Percentiles rank a stretch among this genome's conserved stretches.
Evolutionary conservation across 768 basidiomycete species (phyloP).

Genomic region (Russula emetica): DNA sequence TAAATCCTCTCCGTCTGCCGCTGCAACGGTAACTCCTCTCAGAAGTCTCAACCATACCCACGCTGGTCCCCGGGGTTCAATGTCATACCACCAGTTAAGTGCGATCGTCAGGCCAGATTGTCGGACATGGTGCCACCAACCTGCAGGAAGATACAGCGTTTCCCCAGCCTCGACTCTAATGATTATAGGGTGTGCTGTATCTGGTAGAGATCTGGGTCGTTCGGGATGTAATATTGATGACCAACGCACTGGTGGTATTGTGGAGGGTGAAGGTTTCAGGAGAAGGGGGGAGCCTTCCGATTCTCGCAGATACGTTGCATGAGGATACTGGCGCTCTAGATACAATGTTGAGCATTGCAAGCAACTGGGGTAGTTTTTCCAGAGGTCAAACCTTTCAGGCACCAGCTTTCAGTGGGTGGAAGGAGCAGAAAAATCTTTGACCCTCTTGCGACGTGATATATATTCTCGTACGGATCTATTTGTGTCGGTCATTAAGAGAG

Average conservation of each 20-base stretch:
- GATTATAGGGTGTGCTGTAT: conserved; percentile 57
- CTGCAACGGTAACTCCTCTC: conserved; percentile 33
- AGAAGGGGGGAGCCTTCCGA: conserved; percentile 36
- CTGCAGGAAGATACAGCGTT: conserved; percentile 82
- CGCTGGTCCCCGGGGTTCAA: conserved; percentile 63
- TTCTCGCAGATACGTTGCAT: conserved; percentile 50
- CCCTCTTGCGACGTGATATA: conserved; percentile 84
- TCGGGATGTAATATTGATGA: conserved; percentile 66
- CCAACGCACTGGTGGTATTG: conserved; percentile 65
- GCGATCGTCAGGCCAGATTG: conserved; percentile 67
- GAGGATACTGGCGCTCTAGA: conserved; percentile 58
- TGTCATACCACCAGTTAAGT: conserved; percentile 88
- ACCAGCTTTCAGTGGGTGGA: conserved; percentile 87
- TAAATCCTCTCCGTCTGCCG: conserved; percentile 11
- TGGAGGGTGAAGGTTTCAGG: conserved; percentile 48
- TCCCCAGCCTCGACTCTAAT: conserved; percentile 69
- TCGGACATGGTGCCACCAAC: conserved; percentile 91
- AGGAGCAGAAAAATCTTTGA: conserved; percentile 81
- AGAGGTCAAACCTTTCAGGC: conserved; percentile 57
- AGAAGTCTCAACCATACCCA: conserved; percentile 69
- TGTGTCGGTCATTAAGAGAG: not conserved
- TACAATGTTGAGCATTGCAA: conserved; percentile 3
- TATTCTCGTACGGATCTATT: conserved; percentile 87
- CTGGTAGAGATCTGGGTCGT: conserved; percentile 42
- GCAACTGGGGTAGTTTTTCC: conserved; percentile 1